Percentiles rank a stretch among this genome's conserved stretches.
Conservation (phyloP, 257 asterid species). For the Capsicum chinense region DNA sequence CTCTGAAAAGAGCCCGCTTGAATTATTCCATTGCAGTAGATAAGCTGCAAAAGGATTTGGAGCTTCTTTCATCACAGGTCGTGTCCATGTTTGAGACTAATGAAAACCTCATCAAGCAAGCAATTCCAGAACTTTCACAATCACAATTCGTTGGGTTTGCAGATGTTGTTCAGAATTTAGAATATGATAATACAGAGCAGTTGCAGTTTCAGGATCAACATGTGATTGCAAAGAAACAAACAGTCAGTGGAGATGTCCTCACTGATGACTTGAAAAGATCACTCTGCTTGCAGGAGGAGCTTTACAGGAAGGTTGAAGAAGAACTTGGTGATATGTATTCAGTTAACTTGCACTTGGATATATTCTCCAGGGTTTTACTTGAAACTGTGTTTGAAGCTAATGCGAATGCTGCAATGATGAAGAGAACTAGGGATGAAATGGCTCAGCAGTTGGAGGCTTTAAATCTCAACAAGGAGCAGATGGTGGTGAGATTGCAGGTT, state of each 20-base stretch:
- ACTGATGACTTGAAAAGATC: constrained; percentile 83
- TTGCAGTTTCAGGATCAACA: constrained; percentile 48
- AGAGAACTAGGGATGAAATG: constrained; percentile 52
- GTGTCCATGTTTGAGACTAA: constrained; percentile 88
- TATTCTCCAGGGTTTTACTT: constrained; percentile 71
- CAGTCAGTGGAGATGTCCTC: constrained; percentile 71
- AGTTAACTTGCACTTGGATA: constrained; percentile 67
- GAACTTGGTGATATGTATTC: constrained; percentile 81
- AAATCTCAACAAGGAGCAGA: constrained; percentile 59
- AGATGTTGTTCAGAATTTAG: constrained; percentile 38
- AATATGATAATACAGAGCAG: constrained; percentile 38
- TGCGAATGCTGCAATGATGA: constrained; percentile 48
- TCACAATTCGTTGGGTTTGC: constrained; percentile 38
- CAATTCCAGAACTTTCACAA: constrained; percentile 59
- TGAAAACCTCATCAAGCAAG: constrained; percentile 84
- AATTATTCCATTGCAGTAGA: constrained; percentile 95
- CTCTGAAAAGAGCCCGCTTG: constrained; percentile 85
- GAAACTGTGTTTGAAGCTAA: constrained; percentile 63
- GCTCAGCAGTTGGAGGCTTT: constrained; percentile 62
- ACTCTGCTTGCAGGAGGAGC: constrained; percentile 76
- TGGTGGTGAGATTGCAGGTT: constrained; percentile 65
- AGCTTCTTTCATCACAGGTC: constrained; percentile 94
- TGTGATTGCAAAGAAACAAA: constrained; percentile 49
- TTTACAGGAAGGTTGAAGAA: constrained; percentile 77
- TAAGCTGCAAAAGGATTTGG: constrained; percentile 92